phyloP scores from a whole-genome alignment of 208 protist species.

The Leptomonas pyrrhocoris region DNA sequence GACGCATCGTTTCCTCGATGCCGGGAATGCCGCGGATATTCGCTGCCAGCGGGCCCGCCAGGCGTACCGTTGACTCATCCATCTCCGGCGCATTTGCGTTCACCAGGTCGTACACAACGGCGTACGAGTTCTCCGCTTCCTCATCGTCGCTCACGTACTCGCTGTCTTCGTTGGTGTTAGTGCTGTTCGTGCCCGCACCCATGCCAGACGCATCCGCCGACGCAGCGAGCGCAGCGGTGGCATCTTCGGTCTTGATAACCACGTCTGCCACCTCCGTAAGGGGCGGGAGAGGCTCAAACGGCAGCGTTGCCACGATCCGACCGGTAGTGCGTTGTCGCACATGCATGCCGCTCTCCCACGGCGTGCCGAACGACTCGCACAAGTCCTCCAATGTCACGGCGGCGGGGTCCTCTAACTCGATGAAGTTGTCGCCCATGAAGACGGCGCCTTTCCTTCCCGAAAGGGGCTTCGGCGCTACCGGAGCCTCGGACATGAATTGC shows the following conservation, averaged over 20 bases:
- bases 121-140: slow-evolving; percentile 4
- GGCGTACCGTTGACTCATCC: slow-evolving; percentile 11
- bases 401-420: slow-evolving; percentile 66
- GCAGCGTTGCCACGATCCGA: slow-evolving; percentile 72
- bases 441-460: slow-evolving; percentile 41
- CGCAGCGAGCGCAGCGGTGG: background rate
- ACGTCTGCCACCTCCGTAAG: slow-evolving; percentile 11
- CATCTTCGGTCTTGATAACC: background rate
- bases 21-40: slow-evolving; percentile 4
- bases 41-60: slow-evolving; percentile 6
- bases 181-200: background rate
- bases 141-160: slow-evolving; percentile 9
- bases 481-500: slow-evolving; percentile 1
- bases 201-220: slow-evolving; percentile 1
- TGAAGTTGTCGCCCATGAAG: slow-evolving; percentile 63
- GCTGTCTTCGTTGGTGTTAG: background rate
- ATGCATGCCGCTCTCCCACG: slow-evolving; percentile 50
- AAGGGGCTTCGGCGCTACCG: background rate
- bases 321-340: slow-evolving; percentile 52
- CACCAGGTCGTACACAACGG: slow-evolving; percentile 37
- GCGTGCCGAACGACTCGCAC: slow-evolving; percentile 64
- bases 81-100: slow-evolving; percentile 13
- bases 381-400: slow-evolving; percentile 74
- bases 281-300: slow-evolving; percentile 62
- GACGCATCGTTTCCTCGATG: slow-evolving; percentile 52